A percentile compares a stretch with the other conserved stretches of the same genome.
These are phyloP conservation scores for Tetrapyrgos nigripes DNA, from an alignment of 1,284 basidiomycete species.

Conservation along the genomic window DNA sequence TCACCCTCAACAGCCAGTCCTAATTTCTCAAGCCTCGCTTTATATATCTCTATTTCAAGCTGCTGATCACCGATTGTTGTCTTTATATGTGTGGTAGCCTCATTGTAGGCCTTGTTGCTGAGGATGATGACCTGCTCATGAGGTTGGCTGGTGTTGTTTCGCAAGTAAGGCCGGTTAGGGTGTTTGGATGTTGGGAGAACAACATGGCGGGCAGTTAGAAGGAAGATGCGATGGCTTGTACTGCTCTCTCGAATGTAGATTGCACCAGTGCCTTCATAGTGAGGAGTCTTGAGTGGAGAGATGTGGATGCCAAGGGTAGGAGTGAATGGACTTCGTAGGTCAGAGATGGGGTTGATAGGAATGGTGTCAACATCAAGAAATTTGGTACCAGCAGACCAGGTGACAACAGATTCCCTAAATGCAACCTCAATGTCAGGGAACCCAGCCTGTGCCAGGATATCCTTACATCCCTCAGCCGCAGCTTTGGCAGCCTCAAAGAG, in stretches of 20 bases:
- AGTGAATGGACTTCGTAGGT: constrained; percentile 37
- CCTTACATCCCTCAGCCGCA: constrained; percentile 27
- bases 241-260: constrained; percentile 36
- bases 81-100: too few relatives aligned
- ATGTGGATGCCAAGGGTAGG: constrained; percentile 40
- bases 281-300: constrained; percentile 25
- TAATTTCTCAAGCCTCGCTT: too few relatives aligned
- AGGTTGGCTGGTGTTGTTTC: constrained; percentile 15
- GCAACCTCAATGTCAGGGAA: constrained; percentile 37
- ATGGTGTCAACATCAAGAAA: constrained; percentile 28
- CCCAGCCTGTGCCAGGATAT: constrained; percentile 25
- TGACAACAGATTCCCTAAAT: constrained; percentile 35
- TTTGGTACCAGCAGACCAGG: constrained; percentile 28
- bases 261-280: constrained; percentile 37
- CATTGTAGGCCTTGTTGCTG: constrained; percentile 25
- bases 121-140: constrained; percentile 31
- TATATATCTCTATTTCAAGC: too few relatives aligned
- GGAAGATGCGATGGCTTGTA: constrained; percentile 24
- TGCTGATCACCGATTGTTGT: too few relatives aligned
- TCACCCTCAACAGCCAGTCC: not conserved
- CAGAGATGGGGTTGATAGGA: constrained; percentile 25
- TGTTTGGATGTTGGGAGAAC: not conserved
- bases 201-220: constrained; percentile 35
- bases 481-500: constrained; percentile 27
- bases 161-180: constrained; percentile 21